Conservation (phyloP, 2,329 filamentous ascomycete species). For the Sporothrix curviconia region DNA sequence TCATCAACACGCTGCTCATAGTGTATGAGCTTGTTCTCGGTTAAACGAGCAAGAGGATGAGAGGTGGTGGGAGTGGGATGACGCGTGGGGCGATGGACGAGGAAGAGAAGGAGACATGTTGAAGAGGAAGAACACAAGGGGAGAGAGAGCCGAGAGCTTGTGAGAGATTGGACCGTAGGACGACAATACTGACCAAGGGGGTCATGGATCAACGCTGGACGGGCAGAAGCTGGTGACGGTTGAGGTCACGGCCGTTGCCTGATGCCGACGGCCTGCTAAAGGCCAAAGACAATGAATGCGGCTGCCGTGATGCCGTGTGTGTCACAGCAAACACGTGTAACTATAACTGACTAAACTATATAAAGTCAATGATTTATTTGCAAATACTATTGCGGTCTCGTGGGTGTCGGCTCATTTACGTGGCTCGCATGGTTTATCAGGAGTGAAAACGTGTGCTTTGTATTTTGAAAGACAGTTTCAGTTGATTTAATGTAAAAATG, state of each 20-base stretch:
- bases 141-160: background rate
- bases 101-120: too few relatives aligned
- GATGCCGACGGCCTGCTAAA: background rate
- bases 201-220: too few relatives aligned
- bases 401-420: too few relatives aligned
- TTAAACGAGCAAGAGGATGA: slow-evolving; percentile 31
- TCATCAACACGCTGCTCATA: slow-evolving; percentile 76
- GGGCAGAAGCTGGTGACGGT: too few relatives aligned
- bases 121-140: background rate
- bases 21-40: slow-evolving; percentile 73
- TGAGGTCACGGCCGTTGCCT: too few relatives aligned
- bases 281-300: background rate
- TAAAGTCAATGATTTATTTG: background rate
- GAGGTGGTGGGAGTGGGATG: background rate
- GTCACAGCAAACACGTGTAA: background rate
- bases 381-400: too few relatives aligned
- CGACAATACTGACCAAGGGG: too few relatives aligned
- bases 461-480: too few relatives aligned
- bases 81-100: too few relatives aligned
- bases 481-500: too few relatives aligned
- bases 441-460: too few relatives aligned
- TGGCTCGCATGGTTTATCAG: too few relatives aligned
- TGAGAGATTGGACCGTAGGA: background rate
- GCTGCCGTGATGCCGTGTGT: background rate
- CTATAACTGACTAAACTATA: background rate